Base-by-base conservation (phyloP, 2,329 filamentous ascomycete genomes). In the Diaporthe ampelina region DNA sequence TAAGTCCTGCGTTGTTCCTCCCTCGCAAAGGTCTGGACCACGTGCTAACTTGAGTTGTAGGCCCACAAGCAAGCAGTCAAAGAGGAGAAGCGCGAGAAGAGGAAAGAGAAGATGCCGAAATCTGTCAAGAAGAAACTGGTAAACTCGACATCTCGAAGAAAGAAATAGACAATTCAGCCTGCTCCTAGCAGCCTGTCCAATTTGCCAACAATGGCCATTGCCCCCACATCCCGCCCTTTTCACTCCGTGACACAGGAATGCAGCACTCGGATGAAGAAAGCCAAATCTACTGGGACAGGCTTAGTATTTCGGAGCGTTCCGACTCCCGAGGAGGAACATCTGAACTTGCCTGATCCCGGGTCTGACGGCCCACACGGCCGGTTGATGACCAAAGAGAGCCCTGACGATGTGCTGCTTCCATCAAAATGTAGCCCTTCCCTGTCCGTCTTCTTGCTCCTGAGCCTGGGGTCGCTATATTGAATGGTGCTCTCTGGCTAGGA, bases 81-180 rank as follows among this genome's bases (percentile, higher is more conserved):
- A 85, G 96, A 98, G 80, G 96, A 95, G 80, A 98, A 98, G 86
- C 92, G 95, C 48, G 95, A 98, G 83, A 95, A 97, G 86, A 88
- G 97, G 75, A 94, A 96, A 83, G 94, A 94, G 5, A 99, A 99
- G 88, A 97, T 99, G 85, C 96, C 97, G 0, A 99, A 99, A 85
- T 92, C 97, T 81, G 78, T 98, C 45, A 99, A 99, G 89, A 98
- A 98, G 88, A 94, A 93, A 82, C 84, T 97, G 74, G 90, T 97
- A 35, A 89, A 88, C 73, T 86, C 87, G 76, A 88, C 88, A 21
- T 87, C 90, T 73, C 86, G 91, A 78, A 91, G 89, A 80, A 93
- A 94, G 85, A 92, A 90, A 82, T 89, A 86, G 80, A 82, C 9
- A 68, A 57, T 58, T 61, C 54, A 40, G 37, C 40, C 40, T 43